phyloP scores from a whole-genome alignment of 768 basidiomycete genomes.

The Pholiota microspora region DNA sequence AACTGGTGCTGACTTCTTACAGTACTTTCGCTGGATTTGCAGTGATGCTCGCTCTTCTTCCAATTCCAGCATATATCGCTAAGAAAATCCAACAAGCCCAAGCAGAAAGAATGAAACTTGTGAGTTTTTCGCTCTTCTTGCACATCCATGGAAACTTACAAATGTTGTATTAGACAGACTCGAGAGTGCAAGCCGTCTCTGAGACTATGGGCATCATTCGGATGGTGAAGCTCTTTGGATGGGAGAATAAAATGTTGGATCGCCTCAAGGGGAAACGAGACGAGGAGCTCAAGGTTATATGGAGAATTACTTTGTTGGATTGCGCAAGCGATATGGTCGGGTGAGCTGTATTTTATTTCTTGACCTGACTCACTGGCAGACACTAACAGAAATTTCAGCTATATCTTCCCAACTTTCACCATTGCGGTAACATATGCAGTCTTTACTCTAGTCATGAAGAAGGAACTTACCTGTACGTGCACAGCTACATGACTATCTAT shows the following conservation, averaged over 20 bases:
- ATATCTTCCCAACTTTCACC: constrained; percentile 44
- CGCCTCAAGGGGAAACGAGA: constrained; percentile 56
- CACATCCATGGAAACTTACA: not conserved
- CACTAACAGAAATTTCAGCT: not conserved
- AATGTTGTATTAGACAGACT: constrained; percentile 38
- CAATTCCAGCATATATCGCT: constrained; percentile 56
- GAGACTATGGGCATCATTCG: constrained; percentile 61
- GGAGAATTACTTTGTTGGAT: constrained; percentile 6
- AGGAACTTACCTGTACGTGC: constrained; percentile 28
- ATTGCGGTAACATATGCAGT: constrained; percentile 67
- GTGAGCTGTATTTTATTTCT: not conserved
- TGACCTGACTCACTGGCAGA: not conserved
- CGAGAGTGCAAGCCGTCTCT: constrained; percentile 57
- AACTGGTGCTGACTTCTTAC: not conserved
- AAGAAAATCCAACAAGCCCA: constrained; percentile 47
- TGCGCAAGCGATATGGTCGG: constrained; percentile 2
- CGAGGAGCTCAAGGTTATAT: constrained; percentile 49
- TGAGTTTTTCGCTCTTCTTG: not conserved
- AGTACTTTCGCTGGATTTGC: constrained; percentile 55
- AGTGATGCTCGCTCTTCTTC: constrained; percentile 47
- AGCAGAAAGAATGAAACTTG: constrained; percentile 11
- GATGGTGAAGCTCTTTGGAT: constrained; percentile 73
- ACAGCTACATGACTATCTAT: not conserved
- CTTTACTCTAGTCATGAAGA: constrained; percentile 45
- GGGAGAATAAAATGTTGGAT: constrained; percentile 57